Evolutionary conservation across 331 rosid genomes (phyloP).

Genomic region (Phaseolus coccineus): DNA sequence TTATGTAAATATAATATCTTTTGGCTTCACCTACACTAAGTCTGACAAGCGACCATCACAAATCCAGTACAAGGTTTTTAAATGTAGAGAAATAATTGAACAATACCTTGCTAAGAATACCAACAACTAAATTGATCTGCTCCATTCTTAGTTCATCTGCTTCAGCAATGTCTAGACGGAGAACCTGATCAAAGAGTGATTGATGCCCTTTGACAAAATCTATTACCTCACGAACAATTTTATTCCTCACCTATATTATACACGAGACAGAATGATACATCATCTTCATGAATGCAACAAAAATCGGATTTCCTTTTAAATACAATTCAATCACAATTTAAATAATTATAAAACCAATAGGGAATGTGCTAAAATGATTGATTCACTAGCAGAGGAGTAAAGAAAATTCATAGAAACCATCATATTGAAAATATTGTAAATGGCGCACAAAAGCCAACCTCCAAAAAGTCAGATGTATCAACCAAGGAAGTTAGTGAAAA

Average conservation of each 20-base stretch:
- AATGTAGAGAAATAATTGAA: slow-evolving; percentile 27
- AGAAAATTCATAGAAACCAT: slow-evolving; percentile 29
- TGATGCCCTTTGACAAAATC: slow-evolving; percentile 92
- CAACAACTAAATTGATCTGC: slow-evolving; percentile 92
- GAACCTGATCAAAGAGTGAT: slow-evolving; percentile 77
- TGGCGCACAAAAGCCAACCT: slow-evolving; percentile 63
- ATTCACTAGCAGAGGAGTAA: slow-evolving; percentile 13
- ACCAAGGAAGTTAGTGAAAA: slow-evolving; percentile 82
- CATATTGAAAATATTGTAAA: slow-evolving; percentile 18
- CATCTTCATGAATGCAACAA: slow-evolving; percentile 32
- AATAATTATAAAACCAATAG: slow-evolving; percentile 6
- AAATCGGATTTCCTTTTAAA: background rate
- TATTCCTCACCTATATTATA: slow-evolving; percentile 78
- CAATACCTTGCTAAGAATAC: slow-evolving; percentile 91
- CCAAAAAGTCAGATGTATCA: slow-evolving; percentile 82
- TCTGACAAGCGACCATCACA: slow-evolving; percentile 29
- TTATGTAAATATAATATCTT: slow-evolving; percentile 5
- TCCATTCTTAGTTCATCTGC: slow-evolving; percentile 79
- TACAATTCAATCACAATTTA: slow-evolving; percentile 4
- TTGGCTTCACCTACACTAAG: slow-evolving; percentile 4
- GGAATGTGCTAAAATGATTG: slow-evolving; percentile 6
- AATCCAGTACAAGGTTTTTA: background rate
- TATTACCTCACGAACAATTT: slow-evolving; percentile 87
- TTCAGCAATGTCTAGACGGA: slow-evolving; percentile 72
- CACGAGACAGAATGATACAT: background rate